Evolutionary conservation across 2,329 filamentous ascomycete species (phyloP).

Genomic region (Hypoxylon sp.): DNA sequence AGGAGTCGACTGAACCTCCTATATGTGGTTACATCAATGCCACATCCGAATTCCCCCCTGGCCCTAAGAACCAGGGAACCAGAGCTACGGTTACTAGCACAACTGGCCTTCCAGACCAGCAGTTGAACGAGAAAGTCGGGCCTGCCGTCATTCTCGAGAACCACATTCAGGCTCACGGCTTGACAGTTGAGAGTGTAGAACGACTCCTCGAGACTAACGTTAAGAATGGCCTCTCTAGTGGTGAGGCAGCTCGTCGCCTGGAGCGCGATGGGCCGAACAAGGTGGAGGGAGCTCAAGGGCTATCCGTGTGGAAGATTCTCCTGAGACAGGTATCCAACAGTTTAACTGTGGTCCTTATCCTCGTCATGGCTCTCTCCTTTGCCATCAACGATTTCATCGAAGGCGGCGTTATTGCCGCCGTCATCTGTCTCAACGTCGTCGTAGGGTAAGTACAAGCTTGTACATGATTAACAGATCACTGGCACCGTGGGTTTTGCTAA

Average conservation of each 20-base stretch:
- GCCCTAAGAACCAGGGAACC: slow-evolving; percentile 25
- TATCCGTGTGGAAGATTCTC: slow-evolving; percentile 78
- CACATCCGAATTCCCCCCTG: slow-evolving; percentile 31
- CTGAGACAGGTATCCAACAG: slow-evolving; percentile 80
- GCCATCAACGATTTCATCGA: slow-evolving; percentile 71
- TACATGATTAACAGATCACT: neutral
- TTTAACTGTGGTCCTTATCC: slow-evolving; percentile 76
- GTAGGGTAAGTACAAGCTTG: slow-evolving; percentile 61
- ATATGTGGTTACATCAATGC: slow-evolving; percentile 44
- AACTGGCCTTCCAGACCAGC: slow-evolving; percentile 7
- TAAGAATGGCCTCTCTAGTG: slow-evolving; percentile 67
- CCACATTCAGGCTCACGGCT: slow-evolving; percentile 40
- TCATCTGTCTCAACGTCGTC: slow-evolving; percentile 72
- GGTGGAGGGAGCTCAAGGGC: slow-evolving; percentile 73
- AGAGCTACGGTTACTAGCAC: slow-evolving; percentile 1
- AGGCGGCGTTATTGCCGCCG: slow-evolving; percentile 68
- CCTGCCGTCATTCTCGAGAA: slow-evolving; percentile 21
- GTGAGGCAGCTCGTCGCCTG: slow-evolving; percentile 71
- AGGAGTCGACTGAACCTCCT: slow-evolving; percentile 49
- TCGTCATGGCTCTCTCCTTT: slow-evolving; percentile 76
- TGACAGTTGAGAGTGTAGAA: slow-evolving; percentile 44
- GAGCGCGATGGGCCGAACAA: slow-evolving; percentile 72
- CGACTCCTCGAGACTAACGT: slow-evolving; percentile 52
- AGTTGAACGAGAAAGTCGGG: slow-evolving; percentile 16
- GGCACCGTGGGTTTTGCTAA: slow-evolving; percentile 18